Evolutionary conservation across 2,329 filamentous ascomycete genomes (phyloP), one percentile per base, ranked within the genome.

Genomic region (Cercospora sp.): DNA sequence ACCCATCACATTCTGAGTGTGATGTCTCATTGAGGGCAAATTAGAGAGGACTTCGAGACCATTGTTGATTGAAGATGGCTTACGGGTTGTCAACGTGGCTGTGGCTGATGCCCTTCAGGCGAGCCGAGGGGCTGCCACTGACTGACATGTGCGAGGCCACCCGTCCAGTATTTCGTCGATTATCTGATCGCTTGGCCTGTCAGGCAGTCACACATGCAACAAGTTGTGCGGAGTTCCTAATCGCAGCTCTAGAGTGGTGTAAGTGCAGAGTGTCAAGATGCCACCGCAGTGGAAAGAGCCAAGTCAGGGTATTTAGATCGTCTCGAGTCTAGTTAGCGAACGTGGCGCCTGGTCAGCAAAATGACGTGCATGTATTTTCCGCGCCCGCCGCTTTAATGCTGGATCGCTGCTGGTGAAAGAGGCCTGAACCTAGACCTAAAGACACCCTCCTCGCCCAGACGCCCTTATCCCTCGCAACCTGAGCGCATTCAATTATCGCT

Each of bases 121-220:
- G 28, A 33, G 57, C 57, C 31, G 31, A 60, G 57, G 60, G 40
- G 28, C 42, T 28, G 60, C 60, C 60, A 53, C 26, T 45, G 60
- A 62, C 40, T 45, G 60, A 63, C 42, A 53, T 53, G 31, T 33
- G 60, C 42, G 3, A 42, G 36, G 36, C 36, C 16, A 6, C 36
- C 36, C 36, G 2, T 16, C 36, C 36, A 7, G n/a, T 16, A 42
- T 42, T 16, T n/a, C 16, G 36, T 40, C 16, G 16, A 42, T 42
- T 42, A 42, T 42, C 36, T n/a, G 6, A n/a, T n/a, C 16, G 36
- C n/a, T 16, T 42, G 36, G 36, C 16, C 36, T 1, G 7, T 3
- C 16, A n/a, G 36, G 36, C 16, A 42, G 36, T 42, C 36, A 16
- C 36, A 42, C 36, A n/a, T 42, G 36, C 36, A n/a, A 42, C 16